phyloP scores from a whole-genome alignment of 2,329 filamentous ascomycete genomes.

The Ceratocystis smalleyi region DNA sequence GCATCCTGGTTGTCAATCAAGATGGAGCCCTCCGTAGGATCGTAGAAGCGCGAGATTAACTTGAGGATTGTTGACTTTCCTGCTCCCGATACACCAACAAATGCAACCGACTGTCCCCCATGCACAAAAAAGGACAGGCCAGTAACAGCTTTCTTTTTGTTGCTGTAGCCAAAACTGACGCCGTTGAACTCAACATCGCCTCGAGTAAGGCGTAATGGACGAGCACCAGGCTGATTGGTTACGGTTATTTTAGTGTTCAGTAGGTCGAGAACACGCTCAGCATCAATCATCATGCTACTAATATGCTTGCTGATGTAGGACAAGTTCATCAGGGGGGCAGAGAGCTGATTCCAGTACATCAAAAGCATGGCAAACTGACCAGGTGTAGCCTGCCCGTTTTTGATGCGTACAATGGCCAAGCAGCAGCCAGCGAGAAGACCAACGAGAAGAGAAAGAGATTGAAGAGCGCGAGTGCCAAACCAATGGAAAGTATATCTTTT shows the following conservation, averaged over 20 bases:
- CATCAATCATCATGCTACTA: conserved; percentile 41
- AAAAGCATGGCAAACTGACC: conserved; percentile 57
- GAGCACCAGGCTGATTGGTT: conserved; percentile 35
- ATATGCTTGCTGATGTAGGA: conserved; percentile 40
- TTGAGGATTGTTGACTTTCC: conserved; percentile 44
- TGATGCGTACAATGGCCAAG: conserved; percentile 50
- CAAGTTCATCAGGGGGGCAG: conserved; percentile 56
- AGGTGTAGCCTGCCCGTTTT: conserved; percentile 40
- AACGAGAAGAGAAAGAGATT: conserved; percentile 49
- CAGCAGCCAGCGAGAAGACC: conserved; percentile 51
- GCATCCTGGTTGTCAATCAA: conserved; percentile 42
- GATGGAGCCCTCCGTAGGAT: conserved; percentile 37
- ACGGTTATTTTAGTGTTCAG: conserved; percentile 43
- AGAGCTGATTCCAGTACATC: conserved; percentile 60
- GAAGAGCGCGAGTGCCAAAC: conserved; percentile 28
- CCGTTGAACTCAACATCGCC: conserved; percentile 40
- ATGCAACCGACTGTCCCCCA: conserved; percentile 40
- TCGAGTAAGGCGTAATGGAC: conserved; percentile 34
- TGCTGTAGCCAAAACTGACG: conserved; percentile 44
- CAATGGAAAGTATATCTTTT: conserved; percentile 16
- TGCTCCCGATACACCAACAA: conserved; percentile 45
- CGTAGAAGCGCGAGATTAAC: conserved; percentile 44
- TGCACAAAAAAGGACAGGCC: conserved; percentile 35
- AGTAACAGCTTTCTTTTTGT: conserved; percentile 42
- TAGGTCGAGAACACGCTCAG: conserved; percentile 41